These are phyloP conservation scores for Ophiostoma populinum DNA, from an alignment of 2,329 filamentous ascomycete genomes.

Conservation along the genomic window DNA sequence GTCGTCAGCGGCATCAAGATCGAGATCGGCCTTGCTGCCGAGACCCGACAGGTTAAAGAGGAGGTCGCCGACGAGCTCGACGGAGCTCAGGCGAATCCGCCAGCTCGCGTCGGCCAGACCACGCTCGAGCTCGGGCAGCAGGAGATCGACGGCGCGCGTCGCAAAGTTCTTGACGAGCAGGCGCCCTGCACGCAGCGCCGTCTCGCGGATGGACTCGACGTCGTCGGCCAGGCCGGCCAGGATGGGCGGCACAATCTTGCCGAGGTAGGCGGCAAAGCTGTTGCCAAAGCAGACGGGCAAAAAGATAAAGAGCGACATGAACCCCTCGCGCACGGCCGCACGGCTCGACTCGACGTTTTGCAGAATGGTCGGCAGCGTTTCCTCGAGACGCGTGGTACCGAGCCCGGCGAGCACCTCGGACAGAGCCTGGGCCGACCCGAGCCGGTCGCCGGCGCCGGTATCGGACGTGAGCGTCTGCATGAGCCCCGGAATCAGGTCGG, in stretches of 20 bases:
- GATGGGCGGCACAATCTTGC: conserved; percentile 89
- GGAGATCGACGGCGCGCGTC: conserved; percentile 78
- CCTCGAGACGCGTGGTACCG: conserved; percentile 80
- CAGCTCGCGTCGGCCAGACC: conserved; percentile 96
- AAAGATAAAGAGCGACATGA: conserved; percentile 99
- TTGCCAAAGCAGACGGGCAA: conserved; percentile 97
- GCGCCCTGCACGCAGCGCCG: conserved; percentile 82
- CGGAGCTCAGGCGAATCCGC: conserved; percentile 93
- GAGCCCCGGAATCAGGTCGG: conserved; percentile 89
- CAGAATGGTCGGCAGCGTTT: conserved; percentile 87
- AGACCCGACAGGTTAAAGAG: conserved; percentile 97
- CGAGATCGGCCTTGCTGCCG: conserved; percentile 39
- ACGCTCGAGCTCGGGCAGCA: conserved; percentile 86
- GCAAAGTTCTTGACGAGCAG: conserved; percentile 98
- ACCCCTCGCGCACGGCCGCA: conserved; percentile 81
- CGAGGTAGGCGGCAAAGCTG: conserved; percentile 91
- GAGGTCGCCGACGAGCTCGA: conserved; percentile 89
- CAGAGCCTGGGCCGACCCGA: conserved; percentile 91
- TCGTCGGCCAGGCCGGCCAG: conserved; percentile 89
- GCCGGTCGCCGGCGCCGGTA: conserved; percentile 83
- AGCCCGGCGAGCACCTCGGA: conserved; percentile 91
- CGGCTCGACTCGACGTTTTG: conserved; percentile 92
- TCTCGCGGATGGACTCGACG: conserved; percentile 89
- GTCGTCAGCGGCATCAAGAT: conserved; percentile 39
- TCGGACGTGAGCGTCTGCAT: conserved; percentile 98